Evolutionary conservation across 2,329 filamentous ascomycete species (phyloP), one percentile per base, ranked within the genome.

Genomic region (Hypoxylon sp.): DNA sequence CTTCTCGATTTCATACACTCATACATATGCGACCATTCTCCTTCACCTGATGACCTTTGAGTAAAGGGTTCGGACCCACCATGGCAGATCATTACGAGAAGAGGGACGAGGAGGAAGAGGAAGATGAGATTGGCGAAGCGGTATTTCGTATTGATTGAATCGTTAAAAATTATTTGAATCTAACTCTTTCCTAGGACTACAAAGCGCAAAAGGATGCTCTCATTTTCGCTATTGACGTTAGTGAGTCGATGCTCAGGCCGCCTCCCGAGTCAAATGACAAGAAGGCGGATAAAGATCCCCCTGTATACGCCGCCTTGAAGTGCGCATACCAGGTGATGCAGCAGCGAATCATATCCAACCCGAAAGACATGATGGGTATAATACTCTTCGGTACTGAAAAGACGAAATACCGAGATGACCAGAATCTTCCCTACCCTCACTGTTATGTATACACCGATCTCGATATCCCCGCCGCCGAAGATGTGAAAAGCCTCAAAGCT

Each of bases 281-380:
- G 80, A 95, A 94, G 78, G 88, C 89, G 46, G 91, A 93, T 70
- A 89, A 85, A 63, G 93, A 95, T 75, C 94, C 92, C 48, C 90
- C 95, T 3, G 85, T 93, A 0, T 86, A 91, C 57, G 94, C 95
- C 14, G 94, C 96, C 3, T 82, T 99, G 53, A 97, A 97, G 84
- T 98, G 93, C 75, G 96, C 95, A 63, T 97, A 97, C 76, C 89
- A 93, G 76, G 85, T 99, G 58, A 98, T 99, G 93, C 93, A 98
- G 81, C 95, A 98, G 82, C 93, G 96, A 74, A 98, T 99, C 79
- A 98, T 99, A 74, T 95, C 95, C 2, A 95, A 94, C 68, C 96
- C 96, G 1, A 94, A 91, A 76, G 96, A 99, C 68, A 97, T 98
- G 93, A 98, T 99, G 87, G 94, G 95, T 1, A 91, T 99, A 25